These are phyloP conservation scores for Panicum virgatum DNA, from an alignment of 202 grass and related monocot genomes.

Conservation along the genomic window DNA sequence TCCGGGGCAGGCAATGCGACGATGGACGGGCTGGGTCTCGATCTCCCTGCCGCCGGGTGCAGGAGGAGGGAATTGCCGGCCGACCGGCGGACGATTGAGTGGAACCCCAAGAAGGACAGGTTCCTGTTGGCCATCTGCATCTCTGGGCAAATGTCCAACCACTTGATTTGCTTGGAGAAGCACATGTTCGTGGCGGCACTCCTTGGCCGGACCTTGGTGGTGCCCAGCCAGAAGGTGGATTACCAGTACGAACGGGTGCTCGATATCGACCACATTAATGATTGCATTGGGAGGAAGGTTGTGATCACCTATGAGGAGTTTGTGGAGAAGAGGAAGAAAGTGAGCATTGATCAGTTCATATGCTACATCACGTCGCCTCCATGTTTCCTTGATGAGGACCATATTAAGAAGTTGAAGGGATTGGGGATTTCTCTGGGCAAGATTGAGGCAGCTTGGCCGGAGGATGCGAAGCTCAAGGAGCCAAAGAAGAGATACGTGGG, in stretches of 20 bases:
- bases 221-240: conserved; percentile 80
- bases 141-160: conserved; percentile 97
- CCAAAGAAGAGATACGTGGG: conserved; percentile 76
- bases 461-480: conserved; percentile 83
- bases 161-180: conserved; percentile 97
- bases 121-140: conserved; percentile 84
- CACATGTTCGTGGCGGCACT: conserved; percentile 94
- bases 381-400: conserved; percentile 87
- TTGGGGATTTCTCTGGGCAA: conserved; percentile 75
- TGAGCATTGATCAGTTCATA: conserved; percentile 85
- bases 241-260: conserved; percentile 75
- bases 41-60: conserved; percentile 51
- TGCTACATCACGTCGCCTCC: conserved; percentile 78
- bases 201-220: conserved; percentile 66
- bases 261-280: conserved; percentile 79
- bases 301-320: conserved; percentile 86
- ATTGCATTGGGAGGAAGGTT: conserved; percentile 75
- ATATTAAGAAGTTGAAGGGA: conserved; percentile 79
- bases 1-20: conserved; percentile 35
- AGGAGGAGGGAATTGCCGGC: conserved; percentile 48
- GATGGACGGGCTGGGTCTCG: conserved; percentile 51
- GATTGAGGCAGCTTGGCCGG: conserved; percentile 79
- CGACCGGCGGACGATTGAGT: conserved; percentile 75
- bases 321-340: conserved; percentile 63
- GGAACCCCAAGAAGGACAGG: conserved; percentile 82